Evolutionary conservation across 2,329 filamentous ascomycete species (phyloP).

Genomic region (Apiospora kogelbergensis): DNA sequence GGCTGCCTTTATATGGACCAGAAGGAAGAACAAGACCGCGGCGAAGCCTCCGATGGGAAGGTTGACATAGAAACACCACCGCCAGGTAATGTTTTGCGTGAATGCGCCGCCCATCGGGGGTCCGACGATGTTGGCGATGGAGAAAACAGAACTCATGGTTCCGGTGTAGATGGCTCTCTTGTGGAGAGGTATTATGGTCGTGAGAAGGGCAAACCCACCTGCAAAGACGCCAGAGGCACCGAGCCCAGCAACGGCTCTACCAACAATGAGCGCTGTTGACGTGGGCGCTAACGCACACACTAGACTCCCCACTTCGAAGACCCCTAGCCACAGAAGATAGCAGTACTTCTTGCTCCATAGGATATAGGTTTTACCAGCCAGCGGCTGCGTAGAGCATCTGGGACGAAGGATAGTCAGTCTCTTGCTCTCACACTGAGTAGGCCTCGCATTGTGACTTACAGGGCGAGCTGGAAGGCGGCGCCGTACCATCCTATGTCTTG

Average conservation of each 20-base stretch:
- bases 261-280: background rate
- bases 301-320: background rate
- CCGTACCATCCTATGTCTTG: background rate
- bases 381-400: background rate
- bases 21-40: constrained; percentile 45
- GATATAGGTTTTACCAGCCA: background rate
- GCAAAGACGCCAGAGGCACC: background rate
- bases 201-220: background rate
- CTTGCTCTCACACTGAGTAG: no score
- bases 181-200: background rate
- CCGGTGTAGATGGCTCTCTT: background rate
- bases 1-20: constrained; percentile 44
- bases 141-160: constrained; percentile 8
- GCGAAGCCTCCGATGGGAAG: constrained; percentile 17
- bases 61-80: no score
- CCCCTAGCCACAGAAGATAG: background rate
- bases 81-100: constrained; percentile 13
- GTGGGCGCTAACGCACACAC: background rate
- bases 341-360: background rate
- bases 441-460: no score
- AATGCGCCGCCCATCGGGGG: constrained; percentile 16
- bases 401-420: no score
- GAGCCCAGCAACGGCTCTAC: background rate
- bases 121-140: constrained; percentile 17
- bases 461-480: background rate